Percentiles rank a stretch among this genome's conserved stretches.
Conservation (phyloP, 2,329 filamentous ascomycete species). For the Xylariales sp. region DNA sequence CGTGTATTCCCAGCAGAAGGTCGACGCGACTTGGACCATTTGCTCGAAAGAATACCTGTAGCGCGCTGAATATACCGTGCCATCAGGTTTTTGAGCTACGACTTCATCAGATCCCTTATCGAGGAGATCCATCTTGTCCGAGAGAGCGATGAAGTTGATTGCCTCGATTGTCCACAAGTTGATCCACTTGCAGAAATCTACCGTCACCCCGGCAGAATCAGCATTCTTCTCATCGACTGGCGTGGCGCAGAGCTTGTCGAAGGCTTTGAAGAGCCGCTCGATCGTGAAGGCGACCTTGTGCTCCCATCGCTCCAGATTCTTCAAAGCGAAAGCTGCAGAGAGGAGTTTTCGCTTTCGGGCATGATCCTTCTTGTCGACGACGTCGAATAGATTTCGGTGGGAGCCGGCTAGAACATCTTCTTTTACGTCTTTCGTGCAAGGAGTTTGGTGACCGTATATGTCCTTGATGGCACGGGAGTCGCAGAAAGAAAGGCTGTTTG, state of each 20-base stretch:
- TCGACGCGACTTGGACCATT: neutral
- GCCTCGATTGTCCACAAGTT: constrained; percentile 69
- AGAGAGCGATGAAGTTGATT: constrained; percentile 48
- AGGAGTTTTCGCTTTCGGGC: constrained; percentile 62
- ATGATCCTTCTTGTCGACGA: constrained; percentile 53
- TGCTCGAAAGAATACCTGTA: constrained; percentile 12
- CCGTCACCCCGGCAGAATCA: constrained; percentile 53
- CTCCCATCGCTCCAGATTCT: constrained; percentile 66
- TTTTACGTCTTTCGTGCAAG: constrained; percentile 13
- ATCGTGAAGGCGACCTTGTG: constrained; percentile 65
- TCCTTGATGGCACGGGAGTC: constrained; percentile 6
- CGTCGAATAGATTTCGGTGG: constrained; percentile 7
- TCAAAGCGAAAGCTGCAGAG: constrained; percentile 63
- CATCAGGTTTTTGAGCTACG: neutral
- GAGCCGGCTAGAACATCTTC: constrained; percentile 4
- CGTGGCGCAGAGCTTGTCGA: constrained; percentile 37
- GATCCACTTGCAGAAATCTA: constrained; percentile 63
- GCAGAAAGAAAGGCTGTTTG: constrained; percentile 15
- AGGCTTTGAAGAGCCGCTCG: constrained; percentile 24
- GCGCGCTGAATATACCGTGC: constrained; percentile 4
- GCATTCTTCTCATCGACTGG: constrained; percentile 34
- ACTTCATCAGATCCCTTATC: constrained; percentile 12
- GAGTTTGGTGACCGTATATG: constrained; percentile 12
- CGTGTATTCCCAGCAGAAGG: constrained; percentile 7
- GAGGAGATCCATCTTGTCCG: neutral